Evolutionary conservation across 2,329 filamentous ascomycete genomes (phyloP), one percentile per base, ranked within the genome.

Genomic region (Ambrosiella cleistominuta): DNA sequence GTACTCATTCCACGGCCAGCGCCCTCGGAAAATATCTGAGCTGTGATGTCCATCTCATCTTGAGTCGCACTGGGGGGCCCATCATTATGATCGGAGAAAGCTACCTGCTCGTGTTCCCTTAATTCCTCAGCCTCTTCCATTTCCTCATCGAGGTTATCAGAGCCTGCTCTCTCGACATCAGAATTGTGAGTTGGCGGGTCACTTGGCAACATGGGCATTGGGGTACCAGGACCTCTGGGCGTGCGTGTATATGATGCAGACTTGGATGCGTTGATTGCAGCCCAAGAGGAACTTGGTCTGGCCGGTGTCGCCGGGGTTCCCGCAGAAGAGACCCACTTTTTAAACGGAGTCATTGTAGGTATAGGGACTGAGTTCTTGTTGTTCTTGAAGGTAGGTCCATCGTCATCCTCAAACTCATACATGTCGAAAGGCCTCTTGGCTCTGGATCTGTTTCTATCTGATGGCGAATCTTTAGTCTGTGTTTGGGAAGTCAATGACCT

Each of bases 1-100:
- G n/a, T 42, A 42, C 40, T 42, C n/a, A n/a, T 42, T n/a, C 44
- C n/a, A 13, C 11, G 44, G 44, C 19, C 19, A 11, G 15, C 19
- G 11, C 47, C 49, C 38, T 53, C 49, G 19, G 37, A 13, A 17
- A 57, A 45, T 36, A 57, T n/a, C n/a, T 57, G 49, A 17, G 38
- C 49, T 11, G 44, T 47, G 11, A 47, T 17, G n/a, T 47, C 44
- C n/a, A 17, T 11, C n/a, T 47, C 44, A n/a, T 8, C 44, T 47
- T 17, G 44, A 13, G 8, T 47, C 44, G 44, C 13, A 47, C 9
- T 15, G n/a, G 7, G 44, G 44, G n/a, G 2, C 27, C 4, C 27
- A 27, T 47, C 5, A n/a, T 13, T 8, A n/a, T n/a, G 13, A 47
- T 8, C 44, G 44, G 44, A 8, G 7, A n/a, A n/a, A n/a, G n/a